Conservation (phyloP, 2,329 filamentous ascomycete genomes). For the Aureobasidium leucospermi region DNA sequence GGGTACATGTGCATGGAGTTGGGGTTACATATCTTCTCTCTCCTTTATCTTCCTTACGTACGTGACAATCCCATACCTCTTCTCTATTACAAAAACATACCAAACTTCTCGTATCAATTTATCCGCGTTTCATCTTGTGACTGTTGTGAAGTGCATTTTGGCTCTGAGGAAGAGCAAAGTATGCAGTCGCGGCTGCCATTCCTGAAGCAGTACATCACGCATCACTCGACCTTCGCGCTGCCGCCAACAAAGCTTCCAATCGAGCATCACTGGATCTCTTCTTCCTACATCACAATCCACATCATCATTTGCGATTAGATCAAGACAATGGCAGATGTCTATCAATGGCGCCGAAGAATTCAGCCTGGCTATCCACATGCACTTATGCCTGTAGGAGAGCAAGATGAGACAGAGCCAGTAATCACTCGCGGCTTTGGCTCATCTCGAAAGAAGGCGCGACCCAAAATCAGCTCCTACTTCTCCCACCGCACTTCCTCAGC, state of each 20-base stretch:
- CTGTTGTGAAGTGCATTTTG: background rate
- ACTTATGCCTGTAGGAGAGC: conserved; percentile 21
- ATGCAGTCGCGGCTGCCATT: background rate
- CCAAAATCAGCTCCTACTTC: conserved; percentile 35
- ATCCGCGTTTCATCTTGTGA: too few species aligned
- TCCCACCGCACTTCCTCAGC: conserved; percentile 24
- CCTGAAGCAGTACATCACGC: too few species aligned
- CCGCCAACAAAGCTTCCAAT: too few species aligned
- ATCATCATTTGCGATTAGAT: background rate
- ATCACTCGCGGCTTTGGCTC: conserved; percentile 23
- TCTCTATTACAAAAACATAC: background rate
- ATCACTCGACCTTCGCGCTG: too few species aligned
- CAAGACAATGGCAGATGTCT: conserved; percentile 27
- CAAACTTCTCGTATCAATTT: background rate
- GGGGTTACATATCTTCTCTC: conserved; percentile 43
- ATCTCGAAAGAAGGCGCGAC: conserved; percentile 29
- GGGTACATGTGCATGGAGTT: conserved; percentile 58
- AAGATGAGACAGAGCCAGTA: conserved; percentile 22
- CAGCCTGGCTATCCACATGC: conserved; percentile 26
- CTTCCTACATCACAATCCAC: background rate
- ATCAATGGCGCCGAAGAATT: conserved; percentile 30
- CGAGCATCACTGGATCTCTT: background rate
- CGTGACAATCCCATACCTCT: background rate
- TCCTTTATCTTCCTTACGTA: background rate
- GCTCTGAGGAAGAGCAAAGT: background rate